Evolutionary conservation across 768 basidiomycete species (phyloP).

Genomic region (Rhodotorula paludigena): DNA sequence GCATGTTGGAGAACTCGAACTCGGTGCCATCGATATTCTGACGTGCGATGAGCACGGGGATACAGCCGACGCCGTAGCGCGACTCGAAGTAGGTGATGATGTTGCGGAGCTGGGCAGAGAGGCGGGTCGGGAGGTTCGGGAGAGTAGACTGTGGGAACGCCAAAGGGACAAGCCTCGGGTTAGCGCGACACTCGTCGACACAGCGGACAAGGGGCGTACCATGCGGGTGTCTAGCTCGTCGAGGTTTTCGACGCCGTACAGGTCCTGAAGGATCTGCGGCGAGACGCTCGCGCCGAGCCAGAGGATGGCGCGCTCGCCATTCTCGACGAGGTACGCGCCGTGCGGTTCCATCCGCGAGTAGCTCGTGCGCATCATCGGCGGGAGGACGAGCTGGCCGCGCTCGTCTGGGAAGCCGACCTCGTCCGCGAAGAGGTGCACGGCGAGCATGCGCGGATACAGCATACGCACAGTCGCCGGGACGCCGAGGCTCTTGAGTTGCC

Average conservation of each 20-base stretch:
- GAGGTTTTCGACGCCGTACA: slow-evolving; percentile 79
- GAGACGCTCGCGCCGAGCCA: slow-evolving; percentile 84
- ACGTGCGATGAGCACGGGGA: slow-evolving; percentile 65
- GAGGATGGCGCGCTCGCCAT: slow-evolving; percentile 77
- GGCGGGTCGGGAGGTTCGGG: slow-evolving; percentile 63
- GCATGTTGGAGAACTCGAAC: slow-evolving; percentile 93
- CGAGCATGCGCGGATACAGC: slow-evolving; percentile 81
- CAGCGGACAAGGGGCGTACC: slow-evolving; percentile 52
- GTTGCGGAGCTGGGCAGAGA: slow-evolving; percentile 80
- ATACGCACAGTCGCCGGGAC: slow-evolving; percentile 67
- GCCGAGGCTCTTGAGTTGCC: slow-evolving; percentile 66
- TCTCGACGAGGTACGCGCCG: slow-evolving; percentile 91
- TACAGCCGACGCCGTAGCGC: slow-evolving; percentile 42
- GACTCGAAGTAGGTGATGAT: slow-evolving; percentile 63
- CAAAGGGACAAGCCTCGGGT: too few species aligned
- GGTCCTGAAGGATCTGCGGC: slow-evolving; percentile 71
- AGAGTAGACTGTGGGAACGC: slow-evolving; percentile 62
- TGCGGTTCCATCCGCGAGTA: slow-evolving; percentile 81
- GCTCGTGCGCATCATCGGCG: slow-evolving; percentile 72
- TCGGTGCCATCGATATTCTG: slow-evolving; percentile 87
- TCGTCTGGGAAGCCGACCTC: slow-evolving; percentile 64
- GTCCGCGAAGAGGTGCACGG: slow-evolving; percentile 76
- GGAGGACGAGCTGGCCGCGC: slow-evolving; percentile 61
- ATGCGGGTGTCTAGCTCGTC: slow-evolving; percentile 63
- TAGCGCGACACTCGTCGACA: too few species aligned